These are phyloP conservation scores for Daldinia decipiens DNA, from an alignment of 495 filamentous ascomycete genomes.

Conservation along the genomic window DNA sequence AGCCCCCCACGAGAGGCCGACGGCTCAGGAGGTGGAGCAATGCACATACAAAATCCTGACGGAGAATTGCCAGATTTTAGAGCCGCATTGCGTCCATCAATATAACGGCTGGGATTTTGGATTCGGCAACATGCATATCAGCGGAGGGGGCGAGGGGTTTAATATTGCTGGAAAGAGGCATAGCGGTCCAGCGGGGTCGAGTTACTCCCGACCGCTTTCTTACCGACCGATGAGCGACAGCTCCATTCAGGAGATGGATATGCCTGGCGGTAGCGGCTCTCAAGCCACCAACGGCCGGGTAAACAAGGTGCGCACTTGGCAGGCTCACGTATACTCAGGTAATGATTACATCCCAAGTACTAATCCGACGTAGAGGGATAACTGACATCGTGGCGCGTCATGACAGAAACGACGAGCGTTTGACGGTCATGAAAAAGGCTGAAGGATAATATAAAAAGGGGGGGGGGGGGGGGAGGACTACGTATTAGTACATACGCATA, in stretches of 20 bases:
- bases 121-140: conserved; percentile 44
- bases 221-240: conserved; percentile 29
- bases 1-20: conserved; percentile 58
- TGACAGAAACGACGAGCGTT: conserved; percentile 47
- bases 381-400: conserved; percentile 31
- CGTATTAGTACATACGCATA: conserved; percentile 23
- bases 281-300: conserved; percentile 44
- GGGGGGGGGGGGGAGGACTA: background rate
- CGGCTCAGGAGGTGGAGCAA: conserved; percentile 57
- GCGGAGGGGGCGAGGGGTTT: conserved; percentile 32
- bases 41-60: conserved; percentile 57
- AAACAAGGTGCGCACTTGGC: conserved; percentile 52
- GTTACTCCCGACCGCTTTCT: conserved; percentile 18
- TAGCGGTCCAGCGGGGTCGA: conserved; percentile 27
- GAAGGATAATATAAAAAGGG: background rate
- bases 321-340: conserved; percentile 58
- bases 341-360: conserved; percentile 28
- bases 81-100: conserved; percentile 59
- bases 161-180: conserved; percentile 38
- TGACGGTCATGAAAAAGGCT: conserved; percentile 25
- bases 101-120: conserved; percentile 50
- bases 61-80: conserved; percentile 54
- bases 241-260: conserved; percentile 34
- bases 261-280: conserved; percentile 39
- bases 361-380: conserved; percentile 26